phyloP scores from a whole-genome alignment of 306 rosid genomes.

The Vigna trinervia region DNA sequence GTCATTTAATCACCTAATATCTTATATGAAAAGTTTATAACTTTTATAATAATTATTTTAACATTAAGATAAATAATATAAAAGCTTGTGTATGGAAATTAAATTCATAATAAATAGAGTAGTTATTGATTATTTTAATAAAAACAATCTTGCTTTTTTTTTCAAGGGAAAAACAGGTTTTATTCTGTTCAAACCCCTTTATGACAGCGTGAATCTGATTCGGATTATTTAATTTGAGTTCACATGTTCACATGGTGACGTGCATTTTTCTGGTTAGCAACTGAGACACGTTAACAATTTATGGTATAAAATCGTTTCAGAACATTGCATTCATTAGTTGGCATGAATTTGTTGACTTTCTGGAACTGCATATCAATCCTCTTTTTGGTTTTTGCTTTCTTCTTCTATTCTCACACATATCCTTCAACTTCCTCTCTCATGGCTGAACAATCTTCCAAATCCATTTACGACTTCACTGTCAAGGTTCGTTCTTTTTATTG shows the following conservation, averaged over 20 bases:
- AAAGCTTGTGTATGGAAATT: no score
- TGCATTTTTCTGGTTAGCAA: neutral
- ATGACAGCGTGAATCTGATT: no score
- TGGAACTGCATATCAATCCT: slow-evolving; percentile 53
- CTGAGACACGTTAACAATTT: neutral
- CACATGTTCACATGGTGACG: neutral
- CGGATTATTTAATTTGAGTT: neutral
- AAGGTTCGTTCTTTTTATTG: slow-evolving; percentile 49
- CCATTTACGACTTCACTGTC: slow-evolving; percentile 82
- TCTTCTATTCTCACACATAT: slow-evolving; percentile 39
- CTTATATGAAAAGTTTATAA: no score
- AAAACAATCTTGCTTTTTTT: no score
- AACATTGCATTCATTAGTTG: neutral
- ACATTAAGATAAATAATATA: no score
- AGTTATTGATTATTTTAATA: no score
- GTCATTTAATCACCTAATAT: no score
- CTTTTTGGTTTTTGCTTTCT: slow-evolving; percentile 52
- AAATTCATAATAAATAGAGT: no score
- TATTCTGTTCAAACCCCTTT: no score
- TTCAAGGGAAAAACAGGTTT: no score
- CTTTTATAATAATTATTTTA: no score
- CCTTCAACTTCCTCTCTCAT: slow-evolving; percentile 47
- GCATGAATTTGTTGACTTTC: slow-evolving; percentile 45
- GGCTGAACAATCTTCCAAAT: slow-evolving; percentile 67
- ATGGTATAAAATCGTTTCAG: no score